Evolutionary conservation across 805 yeast species (phyloP).

Genomic region (Metschnikowia santaceciliae): DNA sequence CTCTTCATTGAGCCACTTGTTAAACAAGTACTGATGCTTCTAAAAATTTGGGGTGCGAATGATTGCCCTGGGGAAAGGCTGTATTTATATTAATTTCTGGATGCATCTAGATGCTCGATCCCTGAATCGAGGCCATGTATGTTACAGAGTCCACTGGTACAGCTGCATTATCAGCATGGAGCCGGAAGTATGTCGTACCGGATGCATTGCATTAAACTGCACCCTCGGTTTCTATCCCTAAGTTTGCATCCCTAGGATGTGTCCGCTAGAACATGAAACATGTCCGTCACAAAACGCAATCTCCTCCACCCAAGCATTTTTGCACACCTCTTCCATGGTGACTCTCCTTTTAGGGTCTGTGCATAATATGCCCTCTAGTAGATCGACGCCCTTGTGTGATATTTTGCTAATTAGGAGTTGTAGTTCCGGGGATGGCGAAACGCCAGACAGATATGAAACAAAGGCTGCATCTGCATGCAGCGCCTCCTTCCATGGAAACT

Average conservation of each 20-base stretch:
- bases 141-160: background rate
- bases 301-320: conserved; percentile 10
- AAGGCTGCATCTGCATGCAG: conserved; percentile 25
- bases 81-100: background rate
- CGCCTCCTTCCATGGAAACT: conserved; percentile 50
- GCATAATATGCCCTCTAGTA: background rate
- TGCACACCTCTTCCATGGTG: conserved; percentile 5
- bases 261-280: background rate
- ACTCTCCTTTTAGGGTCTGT: conserved; percentile 3
- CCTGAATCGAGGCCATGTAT: background rate
- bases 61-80: background rate
- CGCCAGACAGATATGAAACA: conserved; percentile 5
- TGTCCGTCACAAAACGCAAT: conserved; percentile 9
- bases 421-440: background rate
- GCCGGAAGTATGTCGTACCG: background rate
- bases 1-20: background rate
- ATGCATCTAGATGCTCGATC: background rate
- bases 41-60: background rate
- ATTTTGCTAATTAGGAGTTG: background rate
- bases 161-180: background rate
- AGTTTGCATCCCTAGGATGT: background rate
- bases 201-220: background rate
- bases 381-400: background rate
- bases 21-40: background rate
- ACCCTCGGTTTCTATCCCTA: background rate